These are phyloP conservation scores for Pholiota conissans DNA, from an alignment of 768 basidiomycete genomes.

Conservation along the genomic window DNA sequence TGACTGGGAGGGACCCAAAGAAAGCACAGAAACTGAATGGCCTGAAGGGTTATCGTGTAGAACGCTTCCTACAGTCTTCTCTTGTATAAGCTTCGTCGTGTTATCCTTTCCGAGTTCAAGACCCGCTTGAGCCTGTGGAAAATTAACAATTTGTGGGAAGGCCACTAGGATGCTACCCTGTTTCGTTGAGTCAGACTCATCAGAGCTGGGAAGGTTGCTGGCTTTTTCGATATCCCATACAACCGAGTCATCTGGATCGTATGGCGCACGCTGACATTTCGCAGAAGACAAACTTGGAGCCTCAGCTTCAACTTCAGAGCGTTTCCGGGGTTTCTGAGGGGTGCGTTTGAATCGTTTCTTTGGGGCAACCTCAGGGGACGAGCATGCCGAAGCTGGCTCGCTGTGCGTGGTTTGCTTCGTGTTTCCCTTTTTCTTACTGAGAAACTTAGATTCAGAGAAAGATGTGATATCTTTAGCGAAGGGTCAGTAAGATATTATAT, in stretches of 20 bases:
- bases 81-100: neutral
- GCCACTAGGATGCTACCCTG: constrained; percentile 13
- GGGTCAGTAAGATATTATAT: neutral
- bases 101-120: neutral
- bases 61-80: neutral
- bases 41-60: neutral
- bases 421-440: constrained; percentile 33
- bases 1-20: constrained; percentile 31
- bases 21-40: constrained; percentile 7
- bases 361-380: neutral
- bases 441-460: constrained; percentile 51
- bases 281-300: neutral
- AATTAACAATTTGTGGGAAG: neutral
- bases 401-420: neutral
- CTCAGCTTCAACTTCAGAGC: neutral
- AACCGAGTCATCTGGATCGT: constrained; percentile 26
- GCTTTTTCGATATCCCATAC: constrained; percentile 33
- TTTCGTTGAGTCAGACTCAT: constrained; percentile 4
- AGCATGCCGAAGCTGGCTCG: neutral
- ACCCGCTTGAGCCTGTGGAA: neutral
- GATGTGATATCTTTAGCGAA: neutral
- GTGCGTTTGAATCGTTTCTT: neutral
- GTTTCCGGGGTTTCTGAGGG: neutral
- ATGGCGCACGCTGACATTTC: neutral
- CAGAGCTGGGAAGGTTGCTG: constrained; percentile 4